Conservation (phyloP, 2,329 filamentous ascomycete species). For the Tolypocladium tropicale region DNA sequence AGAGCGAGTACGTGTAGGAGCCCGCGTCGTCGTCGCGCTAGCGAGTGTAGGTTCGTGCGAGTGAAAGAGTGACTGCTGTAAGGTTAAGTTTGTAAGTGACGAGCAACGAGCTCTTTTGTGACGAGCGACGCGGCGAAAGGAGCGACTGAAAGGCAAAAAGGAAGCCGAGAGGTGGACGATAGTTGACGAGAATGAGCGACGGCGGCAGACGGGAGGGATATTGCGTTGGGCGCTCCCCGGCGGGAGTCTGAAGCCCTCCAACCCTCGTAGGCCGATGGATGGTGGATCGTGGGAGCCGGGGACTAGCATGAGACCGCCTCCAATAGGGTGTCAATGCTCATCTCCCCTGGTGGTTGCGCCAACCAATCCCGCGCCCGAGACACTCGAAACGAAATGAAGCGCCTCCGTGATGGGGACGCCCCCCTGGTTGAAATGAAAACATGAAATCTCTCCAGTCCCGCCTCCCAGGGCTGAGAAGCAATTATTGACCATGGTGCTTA, state of each 20-base stretch:
- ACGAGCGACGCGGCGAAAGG: background rate
- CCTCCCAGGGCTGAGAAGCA: background rate
- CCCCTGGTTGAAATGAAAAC: background rate
- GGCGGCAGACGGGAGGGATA: conserved; percentile 1
- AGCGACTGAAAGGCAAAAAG: conserved; percentile 1
- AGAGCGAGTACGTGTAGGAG: too few relatives aligned
- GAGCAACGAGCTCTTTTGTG: background rate
- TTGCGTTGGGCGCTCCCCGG: background rate
- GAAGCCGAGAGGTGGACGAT: background rate
- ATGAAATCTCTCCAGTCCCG: background rate
- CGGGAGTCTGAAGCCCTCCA: background rate
- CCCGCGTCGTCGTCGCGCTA: background rate
- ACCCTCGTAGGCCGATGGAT: background rate
- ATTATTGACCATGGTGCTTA: background rate
- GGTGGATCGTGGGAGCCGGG: conserved; percentile 6
- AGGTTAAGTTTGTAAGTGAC: background rate
- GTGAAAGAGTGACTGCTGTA: background rate
- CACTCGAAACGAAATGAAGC: conserved; percentile 1
- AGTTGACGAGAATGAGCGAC: background rate
- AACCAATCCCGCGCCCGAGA: conserved; percentile 2
- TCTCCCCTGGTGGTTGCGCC: conserved; percentile 8
- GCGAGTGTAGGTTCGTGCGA: background rate
- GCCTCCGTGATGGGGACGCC: background rate
- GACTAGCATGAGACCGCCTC: conserved; percentile 9
- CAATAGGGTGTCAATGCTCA: conserved; percentile 13